Conservation (phyloP, 345 rosid genomes). For the Sonneratia alba region DNA sequence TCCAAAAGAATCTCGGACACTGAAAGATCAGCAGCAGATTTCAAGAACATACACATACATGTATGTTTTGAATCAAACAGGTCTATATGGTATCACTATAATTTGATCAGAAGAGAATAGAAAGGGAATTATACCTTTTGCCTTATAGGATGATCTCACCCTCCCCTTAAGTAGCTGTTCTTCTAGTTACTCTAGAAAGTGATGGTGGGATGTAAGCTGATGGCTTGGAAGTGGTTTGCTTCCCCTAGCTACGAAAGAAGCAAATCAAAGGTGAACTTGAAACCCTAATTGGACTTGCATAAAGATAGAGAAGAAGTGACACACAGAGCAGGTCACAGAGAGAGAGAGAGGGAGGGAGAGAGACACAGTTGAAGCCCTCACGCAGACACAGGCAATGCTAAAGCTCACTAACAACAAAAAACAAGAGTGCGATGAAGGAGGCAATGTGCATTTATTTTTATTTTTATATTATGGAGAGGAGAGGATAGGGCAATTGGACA, state of each 20-base stretch:
- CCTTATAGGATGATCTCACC: conserved; percentile 8
- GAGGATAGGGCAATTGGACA: background rate
- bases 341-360: conserved; percentile 1
- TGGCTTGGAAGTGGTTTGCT: background rate
- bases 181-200: conserved; percentile 3
- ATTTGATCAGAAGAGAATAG: conserved; percentile 8
- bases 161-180: background rate
- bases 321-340: background rate
- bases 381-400: conserved; percentile 1
- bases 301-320: conserved; percentile 1
- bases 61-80: background rate
- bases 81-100: background rate
- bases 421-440: background rate
- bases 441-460: background rate
- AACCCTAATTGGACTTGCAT: conserved; percentile 8
- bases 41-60: background rate
- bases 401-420: background rate
- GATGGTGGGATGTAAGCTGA: background rate
- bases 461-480: background rate
- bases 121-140: conserved; percentile 9
- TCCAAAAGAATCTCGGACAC: too few species aligned
- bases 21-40: too few species aligned
- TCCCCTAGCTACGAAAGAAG: background rate
- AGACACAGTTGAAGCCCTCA: background rate
- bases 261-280: background rate